These are phyloP conservation scores for Xylariaceae sp. DNA, from an alignment of 2,329 filamentous ascomycete species.

Conservation along the genomic window DNA sequence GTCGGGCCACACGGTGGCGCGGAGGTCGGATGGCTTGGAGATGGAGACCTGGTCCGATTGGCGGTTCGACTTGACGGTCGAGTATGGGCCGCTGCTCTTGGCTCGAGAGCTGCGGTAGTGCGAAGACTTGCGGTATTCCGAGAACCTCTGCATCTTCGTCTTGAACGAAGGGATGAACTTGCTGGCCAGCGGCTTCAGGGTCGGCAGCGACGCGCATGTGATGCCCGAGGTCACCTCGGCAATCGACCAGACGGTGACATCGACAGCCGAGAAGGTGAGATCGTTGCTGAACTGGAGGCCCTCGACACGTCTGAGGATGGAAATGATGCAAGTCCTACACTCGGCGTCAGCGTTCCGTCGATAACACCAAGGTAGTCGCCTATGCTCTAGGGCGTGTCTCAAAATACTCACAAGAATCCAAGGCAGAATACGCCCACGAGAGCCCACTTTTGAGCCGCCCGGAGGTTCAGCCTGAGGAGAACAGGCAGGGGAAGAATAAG, in stretches of 20 bases:
- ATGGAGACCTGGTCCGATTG: neutral
- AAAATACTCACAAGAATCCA: conserved; percentile 3
- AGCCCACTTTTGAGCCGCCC: conserved; percentile 2
- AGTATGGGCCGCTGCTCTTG: neutral
- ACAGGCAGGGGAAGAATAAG: conserved; percentile 4
- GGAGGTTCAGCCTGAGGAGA: conserved; percentile 1
- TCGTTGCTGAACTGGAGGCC: conserved; percentile 1
- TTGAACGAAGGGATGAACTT: conserved; percentile 1
- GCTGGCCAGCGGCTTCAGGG: conserved; percentile 2
- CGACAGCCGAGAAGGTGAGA: conserved; percentile 2
- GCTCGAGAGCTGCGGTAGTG: neutral
- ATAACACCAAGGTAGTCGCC: too few species aligned
- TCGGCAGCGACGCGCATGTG: conserved; percentile 3
- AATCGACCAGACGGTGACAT: conserved; percentile 3
- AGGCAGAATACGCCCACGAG: conserved; percentile 3
- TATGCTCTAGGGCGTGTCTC: too few species aligned
- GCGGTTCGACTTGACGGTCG: neutral
- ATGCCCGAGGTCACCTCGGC: conserved; percentile 3
- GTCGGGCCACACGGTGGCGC: neutral
- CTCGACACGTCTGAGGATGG: conserved; percentile 2
- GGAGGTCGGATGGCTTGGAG: neutral
- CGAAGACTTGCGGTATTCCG: neutral
- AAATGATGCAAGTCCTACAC: conserved; percentile 3
- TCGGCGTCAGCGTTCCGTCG: too few species aligned
- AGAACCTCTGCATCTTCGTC: conserved; percentile 1